Evolutionary conservation across 1,139 yeast species (phyloP).

Genomic region (Blastobotrys elegans): DNA sequence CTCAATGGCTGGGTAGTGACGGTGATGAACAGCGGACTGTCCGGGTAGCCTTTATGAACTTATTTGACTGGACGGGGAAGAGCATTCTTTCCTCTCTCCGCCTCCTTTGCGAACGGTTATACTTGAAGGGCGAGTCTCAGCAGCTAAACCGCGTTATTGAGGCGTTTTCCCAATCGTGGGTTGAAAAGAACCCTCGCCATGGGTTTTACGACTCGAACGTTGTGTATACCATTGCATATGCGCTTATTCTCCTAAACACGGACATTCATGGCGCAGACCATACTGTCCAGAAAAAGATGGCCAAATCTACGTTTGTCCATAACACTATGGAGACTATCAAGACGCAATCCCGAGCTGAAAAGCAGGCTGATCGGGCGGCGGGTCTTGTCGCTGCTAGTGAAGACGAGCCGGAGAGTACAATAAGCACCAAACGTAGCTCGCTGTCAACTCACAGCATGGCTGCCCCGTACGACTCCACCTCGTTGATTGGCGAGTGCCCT

Average conservation of each 20-base stretch:
- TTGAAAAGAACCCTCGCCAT: conserved; percentile 40
- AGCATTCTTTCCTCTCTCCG: conserved; percentile 48
- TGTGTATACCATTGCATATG: conserved; percentile 67
- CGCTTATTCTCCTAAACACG: conserved; percentile 61
- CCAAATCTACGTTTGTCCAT: conserved; percentile 28
- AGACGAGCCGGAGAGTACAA: neutral
- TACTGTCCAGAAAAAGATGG: conserved; percentile 35
- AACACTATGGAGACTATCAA: conserved; percentile 28
- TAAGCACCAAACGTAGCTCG: conserved; percentile 3
- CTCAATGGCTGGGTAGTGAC: conserved; percentile 31
- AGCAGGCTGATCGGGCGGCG: conserved; percentile 11
- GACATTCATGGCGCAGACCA: conserved; percentile 36
- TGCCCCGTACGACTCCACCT: conserved; percentile 18
- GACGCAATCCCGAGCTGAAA: conserved; percentile 14
- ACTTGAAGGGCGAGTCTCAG: conserved; percentile 78
- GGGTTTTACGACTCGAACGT: conserved; percentile 55
- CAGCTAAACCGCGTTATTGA: conserved; percentile 71
- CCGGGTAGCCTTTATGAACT: conserved; percentile 29
- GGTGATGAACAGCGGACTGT: conserved; percentile 20
- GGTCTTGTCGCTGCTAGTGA: neutral
- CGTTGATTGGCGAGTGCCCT: conserved; percentile 23
- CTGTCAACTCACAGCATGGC: conserved; percentile 5
- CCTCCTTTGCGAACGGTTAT: conserved; percentile 56
- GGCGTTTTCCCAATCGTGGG: conserved; percentile 66
- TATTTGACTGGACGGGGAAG: conserved; percentile 29